Percentiles rank a stretch among this genome's conserved stretches.
phyloP scores from a whole-genome alignment of 2,329 filamentous ascomycete genomes.

The Penicillium sp. region DNA sequence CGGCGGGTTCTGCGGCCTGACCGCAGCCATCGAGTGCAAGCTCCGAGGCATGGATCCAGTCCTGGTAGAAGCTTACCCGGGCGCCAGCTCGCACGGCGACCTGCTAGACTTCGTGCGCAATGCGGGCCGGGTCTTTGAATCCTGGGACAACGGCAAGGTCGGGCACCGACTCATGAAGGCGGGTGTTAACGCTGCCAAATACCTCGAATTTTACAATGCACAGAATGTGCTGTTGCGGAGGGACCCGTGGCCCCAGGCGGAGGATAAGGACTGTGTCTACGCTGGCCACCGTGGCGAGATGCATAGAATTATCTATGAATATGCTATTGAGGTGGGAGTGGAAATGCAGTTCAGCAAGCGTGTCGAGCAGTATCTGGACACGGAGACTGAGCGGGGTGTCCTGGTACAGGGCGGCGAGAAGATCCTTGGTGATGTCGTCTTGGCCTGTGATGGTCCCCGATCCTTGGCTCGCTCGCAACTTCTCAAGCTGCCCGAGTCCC shows the following conservation, averaged over 20 bases:
- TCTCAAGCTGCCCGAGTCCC: background rate
- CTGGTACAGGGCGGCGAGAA: background rate
- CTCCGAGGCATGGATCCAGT: background rate
- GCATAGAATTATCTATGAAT: background rate
- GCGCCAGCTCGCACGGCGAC: background rate
- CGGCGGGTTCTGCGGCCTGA: background rate
- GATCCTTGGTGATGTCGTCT: background rate
- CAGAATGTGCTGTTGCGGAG: background rate
- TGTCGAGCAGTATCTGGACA: background rate
- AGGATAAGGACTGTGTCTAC: background rate
- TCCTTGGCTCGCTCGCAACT: background rate
- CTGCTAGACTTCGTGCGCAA: background rate
- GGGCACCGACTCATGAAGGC: background rate
- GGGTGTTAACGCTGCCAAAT: background rate
- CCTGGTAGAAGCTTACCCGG: background rate
- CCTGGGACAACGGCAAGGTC: background rate
- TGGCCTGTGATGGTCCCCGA: background rate
- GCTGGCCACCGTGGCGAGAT: background rate
- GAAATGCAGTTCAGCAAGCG: background rate
- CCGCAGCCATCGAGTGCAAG: background rate
- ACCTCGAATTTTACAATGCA: background rate
- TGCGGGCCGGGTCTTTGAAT: background rate
- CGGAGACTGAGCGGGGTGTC: background rate
- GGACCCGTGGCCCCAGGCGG: background rate
- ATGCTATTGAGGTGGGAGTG: background rate